These are phyloP conservation scores for Tilletia horrida DNA, from an alignment of 1,284 basidiomycete genomes.

Conservation along the genomic window DNA sequence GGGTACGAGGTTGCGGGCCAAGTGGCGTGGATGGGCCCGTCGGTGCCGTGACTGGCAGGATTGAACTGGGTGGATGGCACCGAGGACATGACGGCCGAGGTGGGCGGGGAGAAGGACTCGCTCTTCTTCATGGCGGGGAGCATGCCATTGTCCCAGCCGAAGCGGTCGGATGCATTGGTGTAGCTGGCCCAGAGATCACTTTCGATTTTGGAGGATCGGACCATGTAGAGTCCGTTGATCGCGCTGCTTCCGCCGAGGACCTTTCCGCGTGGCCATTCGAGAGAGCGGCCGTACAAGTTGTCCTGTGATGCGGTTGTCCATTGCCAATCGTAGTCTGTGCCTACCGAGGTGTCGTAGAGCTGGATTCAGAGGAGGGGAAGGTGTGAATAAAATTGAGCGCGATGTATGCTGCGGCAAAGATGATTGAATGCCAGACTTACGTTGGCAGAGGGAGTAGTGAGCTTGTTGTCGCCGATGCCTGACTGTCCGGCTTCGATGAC, in stretches of 20 bases:
- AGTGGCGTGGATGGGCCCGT: conserved; percentile 37
- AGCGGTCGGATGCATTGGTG: conserved; percentile 30
- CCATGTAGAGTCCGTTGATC: conserved; percentile 57
- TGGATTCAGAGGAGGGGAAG: background rate
- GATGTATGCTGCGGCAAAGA: background rate
- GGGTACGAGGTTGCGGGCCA: conserved; percentile 39
- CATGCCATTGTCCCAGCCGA: conserved; percentile 34
- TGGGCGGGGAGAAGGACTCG: conserved; percentile 30
- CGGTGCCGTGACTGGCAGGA: conserved; percentile 28
- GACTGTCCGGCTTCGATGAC: conserved; percentile 60
- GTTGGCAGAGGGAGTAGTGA: conserved; percentile 15
- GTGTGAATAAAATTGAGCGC: background rate
- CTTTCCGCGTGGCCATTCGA: conserved; percentile 55
- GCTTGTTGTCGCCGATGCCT: conserved; percentile 13
- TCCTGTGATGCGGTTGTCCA: conserved; percentile 25
- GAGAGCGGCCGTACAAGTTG: conserved; percentile 26
- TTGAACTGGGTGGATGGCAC: conserved; percentile 30
- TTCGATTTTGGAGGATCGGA: conserved; percentile 47
- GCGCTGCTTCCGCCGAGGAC: conserved; percentile 58
- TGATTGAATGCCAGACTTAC: background rate
- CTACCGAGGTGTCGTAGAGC: conserved; percentile 31
- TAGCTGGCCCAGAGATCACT: conserved; percentile 38
- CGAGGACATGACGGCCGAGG: conserved; percentile 22
- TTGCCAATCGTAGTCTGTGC: conserved; percentile 41
- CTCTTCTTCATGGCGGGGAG: conserved; percentile 38